Evolutionary conservation across 2,329 filamentous ascomycete genomes (phyloP).

Genomic region (Alternaria postmessia): DNA sequence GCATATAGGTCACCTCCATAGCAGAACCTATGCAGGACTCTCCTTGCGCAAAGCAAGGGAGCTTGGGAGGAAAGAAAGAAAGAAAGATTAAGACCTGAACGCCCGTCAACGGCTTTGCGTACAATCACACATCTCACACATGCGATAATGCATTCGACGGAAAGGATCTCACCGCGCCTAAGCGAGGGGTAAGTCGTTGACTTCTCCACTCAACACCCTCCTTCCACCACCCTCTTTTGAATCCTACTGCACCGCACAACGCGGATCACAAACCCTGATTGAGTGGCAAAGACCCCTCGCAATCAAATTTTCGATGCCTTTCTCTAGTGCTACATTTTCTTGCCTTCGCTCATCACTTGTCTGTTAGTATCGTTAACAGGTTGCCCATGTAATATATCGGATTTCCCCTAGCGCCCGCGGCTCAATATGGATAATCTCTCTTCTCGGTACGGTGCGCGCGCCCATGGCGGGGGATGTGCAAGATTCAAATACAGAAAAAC

Average conservation of each 20-base stretch:
- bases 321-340: background rate
- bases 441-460: slow-evolving; percentile 1
- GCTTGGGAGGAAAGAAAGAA: background rate
- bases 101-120: background rate
- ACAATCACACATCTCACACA: background rate
- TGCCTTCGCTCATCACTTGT: background rate
- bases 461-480: background rate
- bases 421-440: slow-evolving; percentile 8
- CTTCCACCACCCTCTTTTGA: background rate
- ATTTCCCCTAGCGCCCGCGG: slow-evolving; percentile 1
- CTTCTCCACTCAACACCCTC: background rate
- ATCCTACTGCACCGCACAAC: background rate
- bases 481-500: background rate
- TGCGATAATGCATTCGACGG: slow-evolving; percentile 5
- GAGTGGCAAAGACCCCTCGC: background rate
- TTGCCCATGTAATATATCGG: slow-evolving; percentile 2
- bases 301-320: background rate
- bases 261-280: background rate
- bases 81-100: background rate
- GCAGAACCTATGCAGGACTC: background rate
- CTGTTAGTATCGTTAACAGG: background rate
- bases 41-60: background rate
- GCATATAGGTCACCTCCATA: background rate
- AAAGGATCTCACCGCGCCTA: background rate
- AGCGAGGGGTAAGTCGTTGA: background rate